A percentile compares a stretch with the other conserved stretches of the same genome.
Conservation (phyloP, 768 basidiomycete genomes). For the Tricholomella constricta region DNA sequence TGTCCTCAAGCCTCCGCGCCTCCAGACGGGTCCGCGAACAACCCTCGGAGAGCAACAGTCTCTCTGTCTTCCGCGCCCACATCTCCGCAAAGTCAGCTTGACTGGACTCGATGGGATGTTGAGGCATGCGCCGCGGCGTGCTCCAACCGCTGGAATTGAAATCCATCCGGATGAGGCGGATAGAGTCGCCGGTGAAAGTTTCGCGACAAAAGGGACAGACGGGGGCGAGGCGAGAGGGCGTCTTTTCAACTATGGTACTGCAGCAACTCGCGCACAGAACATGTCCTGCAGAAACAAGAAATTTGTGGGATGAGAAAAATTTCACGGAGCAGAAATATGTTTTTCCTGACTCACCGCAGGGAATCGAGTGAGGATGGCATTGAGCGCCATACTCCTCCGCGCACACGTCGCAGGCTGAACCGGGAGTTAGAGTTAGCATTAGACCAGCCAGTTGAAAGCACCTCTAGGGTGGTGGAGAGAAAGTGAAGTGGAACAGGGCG, state of each 20-base stretch:
- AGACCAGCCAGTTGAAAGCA: constrained; percentile 45
- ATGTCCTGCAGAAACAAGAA: constrained; percentile 56
- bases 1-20: constrained; percentile 72
- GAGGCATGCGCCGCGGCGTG: constrained; percentile 61
- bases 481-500: constrained; percentile 40
- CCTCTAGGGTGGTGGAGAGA: constrained; percentile 42
- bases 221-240: constrained; percentile 65
- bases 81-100: constrained; percentile 42
- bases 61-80: constrained; percentile 48
- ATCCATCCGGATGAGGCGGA: constrained; percentile 81
- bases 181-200: constrained; percentile 61
- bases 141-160: constrained; percentile 68
- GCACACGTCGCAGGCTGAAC: constrained; percentile 87
- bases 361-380: constrained; percentile 76
- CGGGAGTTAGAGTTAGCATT: constrained; percentile 83
- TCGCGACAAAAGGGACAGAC: constrained; percentile 87
- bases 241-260: constrained; percentile 82
- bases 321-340: constrained; percentile 18
- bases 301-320: constrained; percentile 27
- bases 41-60: constrained; percentile 48
- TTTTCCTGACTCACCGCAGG: constrained; percentile 64
- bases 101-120: constrained; percentile 42
- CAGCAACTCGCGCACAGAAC: constrained; percentile 78
- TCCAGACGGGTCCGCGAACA: constrained; percentile 49
- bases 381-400: constrained; percentile 82